Evolutionary conservation across 2,329 filamentous ascomycete species (phyloP).

Genomic region (Talaromyces albobiverticillius): DNA sequence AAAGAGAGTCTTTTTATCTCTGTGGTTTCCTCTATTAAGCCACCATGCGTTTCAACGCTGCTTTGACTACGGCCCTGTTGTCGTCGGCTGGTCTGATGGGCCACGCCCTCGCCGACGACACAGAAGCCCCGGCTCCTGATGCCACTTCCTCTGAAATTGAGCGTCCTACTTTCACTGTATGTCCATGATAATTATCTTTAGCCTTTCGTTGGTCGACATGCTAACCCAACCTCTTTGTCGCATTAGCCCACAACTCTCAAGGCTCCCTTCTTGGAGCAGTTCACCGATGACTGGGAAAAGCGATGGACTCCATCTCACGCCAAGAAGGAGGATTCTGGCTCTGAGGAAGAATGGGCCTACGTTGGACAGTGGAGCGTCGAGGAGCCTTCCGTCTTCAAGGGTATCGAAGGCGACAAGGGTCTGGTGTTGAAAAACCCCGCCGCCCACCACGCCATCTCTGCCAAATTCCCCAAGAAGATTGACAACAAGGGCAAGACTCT

Average conservation of each 20-base stretch:
- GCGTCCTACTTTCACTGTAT: conserved; percentile 83
- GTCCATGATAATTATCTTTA: conserved; percentile 36
- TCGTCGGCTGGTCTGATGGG: conserved; percentile 67
- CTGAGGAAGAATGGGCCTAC: conserved; percentile 92
- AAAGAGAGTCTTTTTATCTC: conserved; percentile 15
- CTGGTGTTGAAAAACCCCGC: conserved; percentile 97
- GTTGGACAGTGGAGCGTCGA: conserved; percentile 96
- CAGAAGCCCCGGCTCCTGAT: conserved; percentile 56
- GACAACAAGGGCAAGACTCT: conserved; percentile 97
- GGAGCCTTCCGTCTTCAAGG: conserved; percentile 86
- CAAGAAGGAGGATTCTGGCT: conserved; percentile 86
- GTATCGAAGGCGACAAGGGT: conserved; percentile 92
- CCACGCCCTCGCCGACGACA: conserved; percentile 66
- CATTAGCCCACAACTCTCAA: conserved; percentile 78
- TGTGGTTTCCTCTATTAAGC: conserved; percentile 18
- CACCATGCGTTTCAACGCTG: conserved; percentile 81
- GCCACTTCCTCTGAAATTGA: conserved; percentile 60
- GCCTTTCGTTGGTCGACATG: conserved; percentile 10
- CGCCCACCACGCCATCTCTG: conserved; percentile 97
- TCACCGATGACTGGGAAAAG: conserved; percentile 91
- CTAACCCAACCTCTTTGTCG: conserved; percentile 17
- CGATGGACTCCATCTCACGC: conserved; percentile 94
- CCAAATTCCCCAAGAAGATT: conserved; percentile 95
- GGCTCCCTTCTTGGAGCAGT: conserved; percentile 96
- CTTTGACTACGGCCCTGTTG: conserved; percentile 67